Evolutionary conservation across 192 early-diverging fungal genomes (phyloP).

Genomic region (Linnemannia zychae): DNA sequence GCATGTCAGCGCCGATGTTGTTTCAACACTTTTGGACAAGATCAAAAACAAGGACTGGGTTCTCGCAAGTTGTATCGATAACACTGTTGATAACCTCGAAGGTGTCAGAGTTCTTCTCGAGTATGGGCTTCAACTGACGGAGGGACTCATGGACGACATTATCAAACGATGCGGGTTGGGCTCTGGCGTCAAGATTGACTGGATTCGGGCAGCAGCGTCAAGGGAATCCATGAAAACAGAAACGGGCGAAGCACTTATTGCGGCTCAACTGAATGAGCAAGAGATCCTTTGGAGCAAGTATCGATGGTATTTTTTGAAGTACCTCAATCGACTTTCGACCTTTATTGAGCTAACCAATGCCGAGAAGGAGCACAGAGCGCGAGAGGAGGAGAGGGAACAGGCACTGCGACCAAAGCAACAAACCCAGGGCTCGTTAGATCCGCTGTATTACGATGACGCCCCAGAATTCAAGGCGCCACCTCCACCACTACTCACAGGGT

Average conservation of each 20-base stretch:
- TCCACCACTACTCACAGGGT: constrained; percentile 56
- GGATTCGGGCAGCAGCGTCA: constrained; percentile 34
- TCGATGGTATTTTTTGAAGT: constrained; percentile 69
- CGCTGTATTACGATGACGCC: constrained; percentile 17
- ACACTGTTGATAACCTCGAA: constrained; percentile 42
- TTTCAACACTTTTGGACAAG: constrained; percentile 59
- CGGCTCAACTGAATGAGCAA: constrained; percentile 33
- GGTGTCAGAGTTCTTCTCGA: constrained; percentile 59
- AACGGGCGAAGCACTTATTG: background rate
- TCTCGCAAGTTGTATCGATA: constrained; percentile 62
- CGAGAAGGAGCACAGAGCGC: constrained; percentile 28
- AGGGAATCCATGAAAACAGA: constrained; percentile 16
- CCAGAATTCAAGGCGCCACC: constrained; percentile 30
- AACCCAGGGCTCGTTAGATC: constrained; percentile 20
- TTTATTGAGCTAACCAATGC: constrained; percentile 64
- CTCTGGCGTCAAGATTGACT: constrained; percentile 28
- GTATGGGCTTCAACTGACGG: constrained; percentile 67
- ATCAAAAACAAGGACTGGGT: constrained; percentile 75
- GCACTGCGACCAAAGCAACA: background rate
- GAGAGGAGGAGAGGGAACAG: constrained; percentile 10
- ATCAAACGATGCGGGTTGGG: constrained; percentile 45
- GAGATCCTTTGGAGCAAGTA: constrained; percentile 62
- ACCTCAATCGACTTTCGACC: constrained; percentile 73
- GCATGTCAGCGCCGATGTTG: constrained; percentile 24
- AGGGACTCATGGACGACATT: constrained; percentile 57